These are phyloP conservation scores for Calendula officinalis DNA, from an alignment of 129 eudicot genomes.

Conservation along the genomic window DNA sequence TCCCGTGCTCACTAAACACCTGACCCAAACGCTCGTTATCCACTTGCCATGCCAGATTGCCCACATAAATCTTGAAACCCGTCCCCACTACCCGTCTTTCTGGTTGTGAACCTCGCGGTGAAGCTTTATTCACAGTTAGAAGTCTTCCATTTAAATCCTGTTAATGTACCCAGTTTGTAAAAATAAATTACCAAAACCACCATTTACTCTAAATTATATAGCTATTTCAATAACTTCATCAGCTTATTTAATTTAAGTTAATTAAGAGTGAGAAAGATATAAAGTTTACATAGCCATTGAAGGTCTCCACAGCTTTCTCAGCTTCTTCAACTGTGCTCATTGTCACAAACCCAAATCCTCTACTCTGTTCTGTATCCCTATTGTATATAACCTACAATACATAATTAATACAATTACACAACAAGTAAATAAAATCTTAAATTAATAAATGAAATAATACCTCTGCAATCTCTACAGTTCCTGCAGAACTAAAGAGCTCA, in stretches of 20 bases:
- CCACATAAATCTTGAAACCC: constrained; percentile 48
- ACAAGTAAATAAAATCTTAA: not conserved
- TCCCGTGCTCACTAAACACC: constrained; percentile 49
- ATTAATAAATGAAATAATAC: constrained; percentile 25
- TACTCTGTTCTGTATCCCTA: constrained; percentile 48
- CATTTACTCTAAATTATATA: no score
- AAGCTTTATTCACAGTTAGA: constrained; percentile 60
- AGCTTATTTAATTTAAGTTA: not conserved
- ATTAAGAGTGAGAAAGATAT: constrained; percentile 5
- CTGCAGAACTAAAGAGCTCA: constrained; percentile 65
- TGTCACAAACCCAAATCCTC: constrained; percentile 67
- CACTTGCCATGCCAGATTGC: constrained; percentile 68
- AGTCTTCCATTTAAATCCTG: constrained; percentile 58
- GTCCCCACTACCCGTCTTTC: constrained; percentile 45
- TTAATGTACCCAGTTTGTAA: no score
- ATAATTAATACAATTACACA: constrained; percentile 6
- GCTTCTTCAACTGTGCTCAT: constrained; percentile 62
- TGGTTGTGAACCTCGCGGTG: constrained; percentile 59
- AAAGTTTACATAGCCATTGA: constrained; percentile 43
- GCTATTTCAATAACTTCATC: no score
- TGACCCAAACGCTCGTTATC: constrained; percentile 39
- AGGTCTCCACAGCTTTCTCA: constrained; percentile 54
- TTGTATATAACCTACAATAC: constrained; percentile 47
- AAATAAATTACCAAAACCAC: no score
- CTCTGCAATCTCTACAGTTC: constrained; percentile 89